Evolutionary conservation across 352 stramenopile species (phyloP), one percentile per base, ranked within the genome.

Genomic region (Globisporangium spiculum): DNA sequence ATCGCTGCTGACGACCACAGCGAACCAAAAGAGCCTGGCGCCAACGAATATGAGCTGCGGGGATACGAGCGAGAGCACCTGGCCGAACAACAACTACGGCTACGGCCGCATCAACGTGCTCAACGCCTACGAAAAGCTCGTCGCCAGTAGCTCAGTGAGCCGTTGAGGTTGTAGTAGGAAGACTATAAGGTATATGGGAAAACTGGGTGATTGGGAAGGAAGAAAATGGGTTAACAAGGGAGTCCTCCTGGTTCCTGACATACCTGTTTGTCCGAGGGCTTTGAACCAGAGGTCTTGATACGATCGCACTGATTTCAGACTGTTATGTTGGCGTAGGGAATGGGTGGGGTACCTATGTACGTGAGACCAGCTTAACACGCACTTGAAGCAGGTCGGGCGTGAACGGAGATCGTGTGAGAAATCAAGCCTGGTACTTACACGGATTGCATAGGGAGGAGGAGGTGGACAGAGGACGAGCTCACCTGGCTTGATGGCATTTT

Each of bases 71-170:
- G 44, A 67, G 26, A 59, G 27, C 32, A 38, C 34, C 2, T 77
- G 59, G 58, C 71, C 71, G 26, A 77, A 77, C 64, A 77, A 77
- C 63, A 50, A 69, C 32, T 77, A 66, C 22, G 71, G 71, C 26
- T 60, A 63, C 36, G 71, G 71, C 36, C 71, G 71, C 32, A 20
- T 77, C 18, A 72, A 75, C 62, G 68, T 74, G 9, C 68, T 50
- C 55, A 46, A 32, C 24, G 68, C 68, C 24, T 44, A 68, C 38
- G 32, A 65, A 34, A 52, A 27, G 32, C 50, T 67, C 12, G 30
- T 53, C 30, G 57, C 57, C n/a, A 14, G 22, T 5, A 59, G 10
- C 32, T 52, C n/a, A 63, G 57, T n/a, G 27, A 57, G 22, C 1
- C 10, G 22, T 32, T 44, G 36, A 44, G 36, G 36, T 4, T 44